A percentile compares a stretch with the other conserved stretches of the same genome.
Conservation (phyloP, 2,329 filamentous ascomycete species). For the Trichoderma harzianum region DNA sequence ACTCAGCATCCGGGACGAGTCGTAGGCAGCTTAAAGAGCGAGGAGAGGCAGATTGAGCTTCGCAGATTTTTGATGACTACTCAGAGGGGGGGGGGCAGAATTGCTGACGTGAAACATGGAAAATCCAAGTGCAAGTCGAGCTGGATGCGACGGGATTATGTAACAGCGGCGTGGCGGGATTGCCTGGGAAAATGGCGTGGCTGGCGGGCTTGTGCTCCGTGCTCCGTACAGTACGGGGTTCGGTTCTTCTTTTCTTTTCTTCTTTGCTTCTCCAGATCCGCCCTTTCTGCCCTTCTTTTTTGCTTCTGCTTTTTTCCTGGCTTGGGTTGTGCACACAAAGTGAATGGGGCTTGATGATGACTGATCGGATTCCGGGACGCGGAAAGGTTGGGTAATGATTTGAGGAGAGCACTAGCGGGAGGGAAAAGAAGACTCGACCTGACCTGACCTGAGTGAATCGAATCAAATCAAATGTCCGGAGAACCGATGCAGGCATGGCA, state of each 20-base stretch:
- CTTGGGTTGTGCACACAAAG: neutral
- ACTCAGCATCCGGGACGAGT: constrained; percentile 19
- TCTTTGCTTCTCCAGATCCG: neutral
- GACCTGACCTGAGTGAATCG: neutral
- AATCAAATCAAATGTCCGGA: constrained; percentile 1
- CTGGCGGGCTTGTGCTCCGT: constrained; percentile 11
- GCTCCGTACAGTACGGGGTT: neutral
- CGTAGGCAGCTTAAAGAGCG: constrained; percentile 1
- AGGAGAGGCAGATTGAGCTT: constrained; percentile 3
- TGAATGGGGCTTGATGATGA: constrained; percentile 3
- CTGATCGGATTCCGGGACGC: constrained; percentile 14
- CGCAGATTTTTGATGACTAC: constrained; percentile 18
- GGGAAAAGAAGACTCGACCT: neutral
- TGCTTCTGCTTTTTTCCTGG: neutral
- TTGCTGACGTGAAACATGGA: constrained; percentile 20
- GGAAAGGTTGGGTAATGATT: constrained; percentile 9
- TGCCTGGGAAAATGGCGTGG: constrained; percentile 17
- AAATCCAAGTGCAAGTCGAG: neutral
- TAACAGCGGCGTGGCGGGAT: constrained; percentile 18
- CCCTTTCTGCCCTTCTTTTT: neutral
- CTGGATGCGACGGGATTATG: constrained; percentile 21
- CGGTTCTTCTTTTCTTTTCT: neutral
- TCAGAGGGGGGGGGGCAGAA: constrained; percentile 4
- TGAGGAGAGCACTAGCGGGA: neutral
- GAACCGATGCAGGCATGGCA: neutral